Evolutionary conservation across 306 rosid genomes (phyloP), one percentile per base, ranked within the genome.

Genomic region (Alnus rubra): DNA sequence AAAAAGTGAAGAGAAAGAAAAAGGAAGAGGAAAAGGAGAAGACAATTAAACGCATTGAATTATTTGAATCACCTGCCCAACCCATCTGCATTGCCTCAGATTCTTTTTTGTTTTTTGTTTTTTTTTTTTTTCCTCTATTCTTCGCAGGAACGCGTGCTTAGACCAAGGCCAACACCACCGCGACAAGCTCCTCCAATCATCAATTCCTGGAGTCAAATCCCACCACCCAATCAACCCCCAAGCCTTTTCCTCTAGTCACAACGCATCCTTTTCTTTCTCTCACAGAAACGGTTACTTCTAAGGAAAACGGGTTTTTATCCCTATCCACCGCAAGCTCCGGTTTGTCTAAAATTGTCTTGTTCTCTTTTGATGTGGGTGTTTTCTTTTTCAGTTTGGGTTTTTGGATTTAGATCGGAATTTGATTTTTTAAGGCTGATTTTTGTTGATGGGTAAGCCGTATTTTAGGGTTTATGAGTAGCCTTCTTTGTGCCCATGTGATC

Each of bases 351-450:
- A 47, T 69, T 70, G 23, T 68, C 50, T 68, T 48, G 16, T 74
- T 73, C 7, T 67, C 15, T 35, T 52, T 76, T 54, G 50, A 73
- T 37, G 44, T 68, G 35, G 68, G 72, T 74, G 54, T 56, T 56
- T 10, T 52, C 15, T 18, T 30, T 31, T 55, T 75, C 33, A 16
- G 30, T 52, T 78, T 71, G 72, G 51, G 50, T 35, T 75, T 37
- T 77, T 69, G 35, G 74, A 19, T 71, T 74, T 16, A 64, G 12
- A 63, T 73, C 35, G 33, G 35, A 42, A 48, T 53, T 47, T 51
- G 82, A 13, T 70, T 59, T 49, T 82, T 49, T 82, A 2, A 15
- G 51, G 76, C 67, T 74, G 64, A 68, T 37, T 76, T 45, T 49
- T 70, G n/a, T 65, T 64, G 39, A 30, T 49, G 18, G 5, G 31